Conservation (phyloP, 176 grass and related monocot species). For the Avena insularis region DNA sequence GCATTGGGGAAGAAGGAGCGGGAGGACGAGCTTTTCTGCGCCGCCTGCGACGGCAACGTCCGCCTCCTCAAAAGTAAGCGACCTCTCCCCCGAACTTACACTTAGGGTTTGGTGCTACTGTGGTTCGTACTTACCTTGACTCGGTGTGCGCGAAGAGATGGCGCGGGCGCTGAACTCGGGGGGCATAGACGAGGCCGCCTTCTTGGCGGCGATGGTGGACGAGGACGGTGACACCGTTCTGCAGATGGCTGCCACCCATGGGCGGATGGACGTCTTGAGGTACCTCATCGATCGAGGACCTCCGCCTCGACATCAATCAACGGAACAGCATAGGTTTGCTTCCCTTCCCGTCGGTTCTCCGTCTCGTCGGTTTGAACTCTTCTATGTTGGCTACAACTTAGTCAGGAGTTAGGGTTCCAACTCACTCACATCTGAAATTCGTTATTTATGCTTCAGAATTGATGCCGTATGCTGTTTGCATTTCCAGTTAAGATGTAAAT, state of each 20-base stretch:
- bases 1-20: not conserved
- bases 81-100: not conserved
- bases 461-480: not conserved
- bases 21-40: not conserved
- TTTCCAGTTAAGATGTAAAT: not conserved
- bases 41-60: not conserved
- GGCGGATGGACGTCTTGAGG: not conserved
- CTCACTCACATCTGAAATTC: not conserved
- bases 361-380: not conserved
- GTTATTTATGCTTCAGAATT: not conserved
- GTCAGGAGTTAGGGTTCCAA: not conserved
- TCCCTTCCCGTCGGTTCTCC: not conserved
- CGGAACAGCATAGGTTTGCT: not conserved
- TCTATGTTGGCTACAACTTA: not conserved
- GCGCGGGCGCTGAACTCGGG: not conserved
- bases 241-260: not conserved
- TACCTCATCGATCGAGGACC: slow-evolving; percentile 2
- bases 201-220: not conserved
- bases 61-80: slow-evolving; percentile 2
- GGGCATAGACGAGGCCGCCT: not conserved
- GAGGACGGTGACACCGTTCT: not conserved
- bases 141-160: not conserved
- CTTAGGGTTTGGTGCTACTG: not conserved
- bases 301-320: not conserved
- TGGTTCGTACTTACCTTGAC: not conserved